Evolutionary conservation across 352 stramenopile genomes (phyloP).

Genomic region (Phytophthora ramorum): DNA sequence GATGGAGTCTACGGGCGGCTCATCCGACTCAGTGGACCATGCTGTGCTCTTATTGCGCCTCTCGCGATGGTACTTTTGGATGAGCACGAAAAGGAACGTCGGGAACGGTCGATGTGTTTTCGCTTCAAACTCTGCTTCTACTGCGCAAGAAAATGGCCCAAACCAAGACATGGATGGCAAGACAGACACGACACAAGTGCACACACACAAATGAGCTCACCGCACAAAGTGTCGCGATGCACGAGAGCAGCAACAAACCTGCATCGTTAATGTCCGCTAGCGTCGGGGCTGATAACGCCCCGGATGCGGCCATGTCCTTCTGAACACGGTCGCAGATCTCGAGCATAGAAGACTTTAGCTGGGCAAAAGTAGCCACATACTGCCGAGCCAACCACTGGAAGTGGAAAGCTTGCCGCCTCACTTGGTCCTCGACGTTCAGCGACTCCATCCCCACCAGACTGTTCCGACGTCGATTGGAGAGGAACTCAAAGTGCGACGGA

Average conservation of each 20-base stretch:
- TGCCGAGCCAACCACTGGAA: slow-evolving; percentile 78
- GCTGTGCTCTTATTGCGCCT: slow-evolving; percentile 50
- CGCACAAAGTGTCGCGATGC: neutral
- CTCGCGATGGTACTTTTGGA: slow-evolving; percentile 89
- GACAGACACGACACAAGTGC: slow-evolving; percentile 29
- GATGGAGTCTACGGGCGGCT: slow-evolving; percentile 84
- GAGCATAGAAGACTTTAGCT: slow-evolving; percentile 54
- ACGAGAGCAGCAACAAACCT: slow-evolving; percentile 39
- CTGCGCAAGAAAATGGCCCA: slow-evolving; percentile 50
- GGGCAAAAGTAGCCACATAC: slow-evolving; percentile 70
- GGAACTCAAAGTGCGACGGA: slow-evolving; percentile 47
- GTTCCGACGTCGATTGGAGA: slow-evolving; percentile 35
- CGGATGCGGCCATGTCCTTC: slow-evolving; percentile 39
- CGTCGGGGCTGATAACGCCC: slow-evolving; percentile 34
- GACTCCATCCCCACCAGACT: slow-evolving; percentile 36
- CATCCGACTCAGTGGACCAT: slow-evolving; percentile 63
- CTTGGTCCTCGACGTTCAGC: slow-evolving; percentile 29
- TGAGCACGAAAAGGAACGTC: slow-evolving; percentile 73
- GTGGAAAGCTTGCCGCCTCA: slow-evolving; percentile 63
- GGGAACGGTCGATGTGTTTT: slow-evolving; percentile 84
- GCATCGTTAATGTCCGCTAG: slow-evolving; percentile 65
- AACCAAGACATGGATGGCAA: slow-evolving; percentile 26
- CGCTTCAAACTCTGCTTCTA: slow-evolving; percentile 88
- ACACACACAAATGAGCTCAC: slow-evolving; percentile 31
- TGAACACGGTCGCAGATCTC: slow-evolving; percentile 63